Base-by-base conservation (phyloP, 2,329 filamentous ascomycete species). In the Fusarium virguliforme region DNA sequence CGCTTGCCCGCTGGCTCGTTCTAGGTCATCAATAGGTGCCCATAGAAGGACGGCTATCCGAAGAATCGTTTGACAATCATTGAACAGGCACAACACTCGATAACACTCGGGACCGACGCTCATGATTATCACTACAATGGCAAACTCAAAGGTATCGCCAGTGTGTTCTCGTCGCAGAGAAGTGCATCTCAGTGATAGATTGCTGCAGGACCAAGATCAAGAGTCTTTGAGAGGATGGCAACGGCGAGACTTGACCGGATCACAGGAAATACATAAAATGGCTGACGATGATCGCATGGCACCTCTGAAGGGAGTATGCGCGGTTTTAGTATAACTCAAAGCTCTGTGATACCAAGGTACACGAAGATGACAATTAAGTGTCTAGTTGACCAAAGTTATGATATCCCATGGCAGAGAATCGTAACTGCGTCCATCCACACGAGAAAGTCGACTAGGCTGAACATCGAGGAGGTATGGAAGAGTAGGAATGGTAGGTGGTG, bases 401-500 rank as follows among this genome's bases (percentile, higher is more conserved):
- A 9, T 34, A 18, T 30, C 35, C 30, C 34, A 55, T 28, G 24
- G 24, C 4, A n/a, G 35, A 54, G 34, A 28, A 30, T 18, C 34
- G 37, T 18, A 13, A 18, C 34, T n/a, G 8, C 53, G 18, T 37
- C 18, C 24, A 37, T 28, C 32, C 50, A 53, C 51, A 22, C n/a
- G 18, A 38, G 8, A 54, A 38, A 22, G 8, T 38, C 35, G 53
- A 15, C 34, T 41, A 51, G 32, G 24, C 30, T n/a, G 2, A 56
- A 10, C n/a, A 13, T 18, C 38, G 34, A 10, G 28, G 38, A 12
- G 41, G 30, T 38, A 30, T 34, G 37, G 24, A 30, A n/a, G 30
- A 48, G 22, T 46, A 26, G 4, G 37, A 68, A 30, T 10, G 22
- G 9, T 60, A 7, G 40, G n/a, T 64, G 9, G 40, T 60, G 3